Percentiles rank a stretch among this genome's conserved stretches.
phyloP scores from a whole-genome alignment of 1,139 yeast genomes.

The Suhomyces wounanorum region DNA sequence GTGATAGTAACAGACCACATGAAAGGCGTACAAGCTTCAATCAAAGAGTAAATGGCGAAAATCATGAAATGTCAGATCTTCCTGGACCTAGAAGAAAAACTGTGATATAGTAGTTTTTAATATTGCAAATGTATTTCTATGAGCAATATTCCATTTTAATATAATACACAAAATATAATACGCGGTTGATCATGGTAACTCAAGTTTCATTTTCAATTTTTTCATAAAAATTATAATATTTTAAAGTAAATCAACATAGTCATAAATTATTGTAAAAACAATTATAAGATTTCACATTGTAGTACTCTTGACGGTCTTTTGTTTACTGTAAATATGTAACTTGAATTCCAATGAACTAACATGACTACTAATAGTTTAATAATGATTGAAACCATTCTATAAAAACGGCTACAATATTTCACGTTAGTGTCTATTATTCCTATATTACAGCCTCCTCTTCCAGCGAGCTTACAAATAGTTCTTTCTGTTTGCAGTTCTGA shows the following conservation, averaged over 20 bases:
- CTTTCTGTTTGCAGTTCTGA: slow-evolving; percentile 92
- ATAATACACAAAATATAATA: neutral
- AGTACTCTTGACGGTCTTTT: too few relatives aligned
- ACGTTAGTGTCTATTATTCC: slow-evolving; percentile 1
- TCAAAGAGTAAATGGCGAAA: neutral
- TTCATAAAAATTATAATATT: too few relatives aligned
- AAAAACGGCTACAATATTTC: neutral
- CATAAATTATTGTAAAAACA: too few relatives aligned
- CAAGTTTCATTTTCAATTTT: too few relatives aligned
- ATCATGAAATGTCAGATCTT: slow-evolving; percentile 2
- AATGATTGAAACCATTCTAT: too few relatives aligned
- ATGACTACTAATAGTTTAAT: too few relatives aligned
- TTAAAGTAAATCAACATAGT: too few relatives aligned
- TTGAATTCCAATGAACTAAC: too few relatives aligned
- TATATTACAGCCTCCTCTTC: slow-evolving; percentile 2
- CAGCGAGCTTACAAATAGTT: slow-evolving; percentile 56
- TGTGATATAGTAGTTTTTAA: neutral
- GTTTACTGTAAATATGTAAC: too few relatives aligned
- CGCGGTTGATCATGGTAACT: too few relatives aligned
- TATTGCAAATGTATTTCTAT: neutral
- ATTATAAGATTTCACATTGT: too few relatives aligned
- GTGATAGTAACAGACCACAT: neutral
- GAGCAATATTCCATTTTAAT: neutral
- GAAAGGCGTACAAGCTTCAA: neutral
- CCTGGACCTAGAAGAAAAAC: neutral